These are phyloP conservation scores for Hibiscus trionum DNA, from an alignment of 345 rosid genomes.

Conservation along the genomic window DNA sequence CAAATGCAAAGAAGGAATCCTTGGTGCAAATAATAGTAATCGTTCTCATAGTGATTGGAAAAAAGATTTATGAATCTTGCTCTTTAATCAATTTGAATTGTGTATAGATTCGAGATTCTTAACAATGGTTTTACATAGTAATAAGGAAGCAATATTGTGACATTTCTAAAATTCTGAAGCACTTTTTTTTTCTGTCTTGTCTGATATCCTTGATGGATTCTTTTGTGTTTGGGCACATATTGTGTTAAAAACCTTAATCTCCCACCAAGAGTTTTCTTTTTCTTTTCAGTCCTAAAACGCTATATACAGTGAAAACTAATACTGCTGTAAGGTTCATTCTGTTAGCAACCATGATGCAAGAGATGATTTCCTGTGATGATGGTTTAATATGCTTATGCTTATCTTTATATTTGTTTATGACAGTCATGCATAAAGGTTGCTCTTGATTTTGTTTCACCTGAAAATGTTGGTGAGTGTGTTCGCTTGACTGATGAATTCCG, in stretches of 20 bases:
- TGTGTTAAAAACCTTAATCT: not conserved
- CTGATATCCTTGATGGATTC: not conserved
- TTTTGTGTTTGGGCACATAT: not conserved
- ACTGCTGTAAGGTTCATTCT: not conserved
- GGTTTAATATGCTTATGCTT: not conserved
- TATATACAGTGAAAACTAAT: not conserved
- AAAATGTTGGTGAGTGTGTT: constrained; percentile 43
- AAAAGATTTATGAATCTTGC: not conserved
- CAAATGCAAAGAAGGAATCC: not conserved
- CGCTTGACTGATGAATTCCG: constrained; percentile 44
- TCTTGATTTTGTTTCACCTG: constrained; percentile 48
- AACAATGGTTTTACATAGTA: constrained; percentile 5
- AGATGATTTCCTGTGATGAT: not conserved
- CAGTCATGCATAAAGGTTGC: constrained; percentile 19
- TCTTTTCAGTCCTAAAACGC: not conserved
- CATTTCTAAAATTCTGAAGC: not conserved
- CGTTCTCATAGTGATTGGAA: not conserved
- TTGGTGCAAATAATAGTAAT: not conserved
- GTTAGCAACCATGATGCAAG: not conserved
- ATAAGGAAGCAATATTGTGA: not conserved
- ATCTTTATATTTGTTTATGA: not conserved
- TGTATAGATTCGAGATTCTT: not conserved
- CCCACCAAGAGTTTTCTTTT: too few relatives aligned
- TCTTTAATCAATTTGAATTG: not conserved
- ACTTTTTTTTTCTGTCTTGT: not conserved